Evolutionary conservation across 768 basidiomycete genomes (phyloP).

Genomic region (Gymnopilus dilepis): DNA sequence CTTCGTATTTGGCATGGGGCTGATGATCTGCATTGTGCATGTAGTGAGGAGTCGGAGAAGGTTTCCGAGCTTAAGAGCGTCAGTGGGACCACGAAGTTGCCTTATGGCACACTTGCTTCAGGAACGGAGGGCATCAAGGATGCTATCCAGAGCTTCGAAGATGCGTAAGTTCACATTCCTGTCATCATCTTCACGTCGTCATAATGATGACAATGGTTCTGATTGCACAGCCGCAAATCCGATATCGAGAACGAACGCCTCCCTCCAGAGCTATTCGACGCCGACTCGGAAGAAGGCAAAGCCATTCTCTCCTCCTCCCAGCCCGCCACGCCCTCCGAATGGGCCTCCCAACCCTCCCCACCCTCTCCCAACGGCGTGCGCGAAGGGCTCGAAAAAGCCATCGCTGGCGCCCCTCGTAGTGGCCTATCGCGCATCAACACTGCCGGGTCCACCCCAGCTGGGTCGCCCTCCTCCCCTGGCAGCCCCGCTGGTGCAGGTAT

Average conservation of each 20-base stretch:
- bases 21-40: background rate
- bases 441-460: slow-evolving; percentile 30
- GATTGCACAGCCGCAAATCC: slow-evolving; percentile 86
- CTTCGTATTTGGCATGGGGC: background rate
- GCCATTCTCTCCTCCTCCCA: slow-evolving; percentile 56
- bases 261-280: slow-evolving; percentile 95
- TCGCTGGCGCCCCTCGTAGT: slow-evolving; percentile 28
- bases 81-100: slow-evolving; percentile 75
- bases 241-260: slow-evolving; percentile 99
- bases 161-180: slow-evolving; percentile 76
- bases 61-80: slow-evolving; percentile 96
- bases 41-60: slow-evolving; percentile 95
- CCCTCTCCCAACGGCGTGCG: slow-evolving; percentile 54
- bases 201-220: background rate
- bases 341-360: slow-evolving; percentile 37
- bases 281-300: slow-evolving; percentile 70
- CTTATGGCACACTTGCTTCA: slow-evolving; percentile 82
- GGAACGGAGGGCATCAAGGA: slow-evolving; percentile 96
- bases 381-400: slow-evolving; percentile 47
- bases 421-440: slow-evolving; percentile 39
- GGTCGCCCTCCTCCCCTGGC: slow-evolving; percentile 36
- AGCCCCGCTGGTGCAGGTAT: slow-evolving; percentile 41
- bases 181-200: background rate
- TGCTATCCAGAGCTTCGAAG: slow-evolving; percentile 90
- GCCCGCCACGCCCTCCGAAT: slow-evolving; percentile 64